Percentiles rank a stretch among this genome's conserved stretches.
Conservation (phyloP, 192 early-diverging fungal genomes). For the Mortierella claussenii region DNA sequence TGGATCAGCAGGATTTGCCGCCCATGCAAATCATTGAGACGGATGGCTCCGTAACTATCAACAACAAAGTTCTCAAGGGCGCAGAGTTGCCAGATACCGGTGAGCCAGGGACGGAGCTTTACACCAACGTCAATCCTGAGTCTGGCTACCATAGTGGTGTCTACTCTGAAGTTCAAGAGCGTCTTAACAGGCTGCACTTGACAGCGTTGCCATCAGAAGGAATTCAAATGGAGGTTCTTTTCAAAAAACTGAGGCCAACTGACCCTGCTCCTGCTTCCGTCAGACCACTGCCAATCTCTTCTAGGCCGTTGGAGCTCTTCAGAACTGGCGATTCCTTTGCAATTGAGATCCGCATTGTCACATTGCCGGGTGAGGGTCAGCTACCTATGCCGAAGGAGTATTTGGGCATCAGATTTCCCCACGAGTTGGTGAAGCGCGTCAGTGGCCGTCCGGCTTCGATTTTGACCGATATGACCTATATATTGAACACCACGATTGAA, state of each 20-base stretch:
- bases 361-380: not conserved
- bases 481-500: slow-evolving; percentile 3
- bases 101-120: not conserved
- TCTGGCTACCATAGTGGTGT: slow-evolving; percentile 36
- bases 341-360: slow-evolving; percentile 19
- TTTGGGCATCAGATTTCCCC: slow-evolving; percentile 29
- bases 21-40: slow-evolving; percentile 4
- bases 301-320: slow-evolving; percentile 15
- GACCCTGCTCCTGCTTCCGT: not conserved
- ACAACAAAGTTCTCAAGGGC: slow-evolving; percentile 14
- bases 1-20: slow-evolving; percentile 35
- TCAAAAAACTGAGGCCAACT: slow-evolving; percentile 19
- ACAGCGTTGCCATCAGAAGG: slow-evolving; percentile 12
- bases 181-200: slow-evolving; percentile 20
- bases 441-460: slow-evolving; percentile 23
- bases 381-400: slow-evolving; percentile 20
- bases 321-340: slow-evolving; percentile 38
- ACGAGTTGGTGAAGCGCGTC: slow-evolving; percentile 31
- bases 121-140: slow-evolving; percentile 19
- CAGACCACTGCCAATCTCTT: not conserved
- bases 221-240: slow-evolving; percentile 10
- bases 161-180: slow-evolving; percentile 28
- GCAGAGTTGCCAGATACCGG: not conserved
- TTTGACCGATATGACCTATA: slow-evolving; percentile 39
- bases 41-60: slow-evolving; percentile 15